Percentiles rank a stretch among this genome's conserved stretches.
These are phyloP conservation scores for Neurospora discreta DNA, from an alignment of 495 filamentous ascomycete genomes.

Conservation along the genomic window DNA sequence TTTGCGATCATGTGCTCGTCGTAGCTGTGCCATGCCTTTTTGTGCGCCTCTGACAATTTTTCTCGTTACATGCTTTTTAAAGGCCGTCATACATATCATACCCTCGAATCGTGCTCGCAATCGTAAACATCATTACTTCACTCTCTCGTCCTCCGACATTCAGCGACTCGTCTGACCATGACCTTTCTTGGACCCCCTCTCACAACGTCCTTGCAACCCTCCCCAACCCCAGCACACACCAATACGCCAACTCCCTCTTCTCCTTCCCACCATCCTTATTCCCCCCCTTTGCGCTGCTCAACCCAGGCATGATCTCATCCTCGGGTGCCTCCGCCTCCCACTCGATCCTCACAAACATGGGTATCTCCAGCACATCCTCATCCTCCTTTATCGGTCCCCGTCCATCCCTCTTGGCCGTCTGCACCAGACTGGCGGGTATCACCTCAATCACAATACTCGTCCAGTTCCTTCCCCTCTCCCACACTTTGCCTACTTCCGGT, in stretches of 20 bases:
- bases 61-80: not conserved
- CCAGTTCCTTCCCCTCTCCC: slow-evolving; percentile 92
- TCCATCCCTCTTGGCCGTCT: slow-evolving; percentile 17
- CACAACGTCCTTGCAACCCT: slow-evolving; percentile 37
- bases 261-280: slow-evolving; percentile 24
- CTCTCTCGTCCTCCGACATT: not conserved
- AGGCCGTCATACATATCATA: not conserved
- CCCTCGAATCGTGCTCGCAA: not conserved
- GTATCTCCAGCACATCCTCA: slow-evolving; percentile 89
- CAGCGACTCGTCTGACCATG: not conserved
- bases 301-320: slow-evolving; percentile 42
- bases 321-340: slow-evolving; percentile 74
- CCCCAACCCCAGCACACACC: slow-evolving; percentile 85
- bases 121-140: not conserved
- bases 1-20: not conserved
- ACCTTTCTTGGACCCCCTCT: not conserved
- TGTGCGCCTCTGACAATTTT: too few species aligned
- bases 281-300: slow-evolving; percentile 13
- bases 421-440: slow-evolving; percentile 49
- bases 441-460: slow-evolving; percentile 86
- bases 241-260: slow-evolving; percentile 79
- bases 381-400: slow-evolving; percentile 45
- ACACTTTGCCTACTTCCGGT: slow-evolving; percentile 87
- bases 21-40: not conserved
- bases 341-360: slow-evolving; percentile 82